Conservation (phyloP, 1,284 basidiomycete genomes). For the Puccinia coronata region DNA sequence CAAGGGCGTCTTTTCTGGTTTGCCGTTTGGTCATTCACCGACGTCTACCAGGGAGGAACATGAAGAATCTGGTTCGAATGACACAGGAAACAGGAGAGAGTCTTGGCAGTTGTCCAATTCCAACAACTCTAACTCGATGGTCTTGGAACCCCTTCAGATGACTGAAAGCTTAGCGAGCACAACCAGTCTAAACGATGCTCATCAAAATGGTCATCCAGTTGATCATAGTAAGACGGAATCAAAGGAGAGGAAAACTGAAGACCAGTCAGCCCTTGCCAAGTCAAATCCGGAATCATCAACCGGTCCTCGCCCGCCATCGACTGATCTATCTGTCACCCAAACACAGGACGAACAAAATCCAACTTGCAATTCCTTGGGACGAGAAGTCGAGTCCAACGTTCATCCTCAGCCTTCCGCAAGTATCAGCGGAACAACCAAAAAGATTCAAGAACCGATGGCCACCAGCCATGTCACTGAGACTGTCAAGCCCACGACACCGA, state of each 20-base stretch:
- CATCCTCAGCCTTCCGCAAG: not conserved
- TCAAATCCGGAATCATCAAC: not conserved
- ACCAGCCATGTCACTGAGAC: not conserved
- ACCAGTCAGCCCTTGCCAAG: not conserved
- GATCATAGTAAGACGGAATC: not conserved
- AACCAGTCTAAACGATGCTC: not conserved
- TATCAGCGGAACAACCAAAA: not conserved
- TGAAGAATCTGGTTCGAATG: constrained; percentile 8
- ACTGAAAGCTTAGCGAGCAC: not conserved
- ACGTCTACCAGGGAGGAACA: not conserved
- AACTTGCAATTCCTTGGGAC: not conserved
- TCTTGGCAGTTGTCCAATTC: not conserved
- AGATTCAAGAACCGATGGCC: not conserved
- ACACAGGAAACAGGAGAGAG: not conserved
- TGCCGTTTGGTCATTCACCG: constrained; percentile 31
- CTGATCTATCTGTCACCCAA: not conserved
- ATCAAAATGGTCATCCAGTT: not conserved
- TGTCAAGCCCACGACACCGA: not conserved
- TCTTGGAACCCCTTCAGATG: not conserved
- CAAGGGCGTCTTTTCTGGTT: constrained; percentile 41
- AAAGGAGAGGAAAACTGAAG: constrained; percentile 6
- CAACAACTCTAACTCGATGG: not conserved
- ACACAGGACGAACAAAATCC: not conserved
- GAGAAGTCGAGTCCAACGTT: not conserved
- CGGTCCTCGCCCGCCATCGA: not conserved